These are phyloP conservation scores for Pythium guiyangense DNA, from an alignment of 352 stramenopile species.

Conservation along the genomic window DNA sequence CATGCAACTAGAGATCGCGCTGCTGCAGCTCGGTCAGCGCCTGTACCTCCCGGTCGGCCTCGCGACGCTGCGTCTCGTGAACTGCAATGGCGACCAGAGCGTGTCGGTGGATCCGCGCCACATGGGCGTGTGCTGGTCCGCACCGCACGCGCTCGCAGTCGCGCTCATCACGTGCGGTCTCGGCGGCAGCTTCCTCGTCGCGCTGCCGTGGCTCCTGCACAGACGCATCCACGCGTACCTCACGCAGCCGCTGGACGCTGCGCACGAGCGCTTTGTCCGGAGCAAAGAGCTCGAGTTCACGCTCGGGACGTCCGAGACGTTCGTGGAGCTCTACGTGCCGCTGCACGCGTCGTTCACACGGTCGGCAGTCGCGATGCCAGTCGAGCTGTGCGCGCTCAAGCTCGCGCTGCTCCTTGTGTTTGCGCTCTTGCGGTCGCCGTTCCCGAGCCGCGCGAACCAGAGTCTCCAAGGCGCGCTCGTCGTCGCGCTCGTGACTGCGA, in stretches of 20 bases:
- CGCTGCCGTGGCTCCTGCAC: conserved; percentile 34
- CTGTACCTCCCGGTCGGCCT: conserved; percentile 61
- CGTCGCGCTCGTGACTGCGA: conserved; percentile 20
- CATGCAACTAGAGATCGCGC: conserved; percentile 34
- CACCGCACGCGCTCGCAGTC: conserved; percentile 24
- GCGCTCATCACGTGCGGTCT: conserved; percentile 25
- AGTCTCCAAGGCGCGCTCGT: conserved; percentile 45
- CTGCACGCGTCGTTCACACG: no score
- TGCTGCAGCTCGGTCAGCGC: conserved; percentile 41
- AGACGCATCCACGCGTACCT: conserved; percentile 23
- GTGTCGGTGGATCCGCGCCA: conserved; percentile 44
- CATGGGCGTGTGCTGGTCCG: conserved; percentile 25
- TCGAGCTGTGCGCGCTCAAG: no score
- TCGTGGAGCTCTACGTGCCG: no score
- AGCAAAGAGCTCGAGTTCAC: no score
- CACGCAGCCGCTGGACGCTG: no score
- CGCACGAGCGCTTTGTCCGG: no score
- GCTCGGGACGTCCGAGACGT: no score
- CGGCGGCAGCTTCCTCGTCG: conserved; percentile 41
- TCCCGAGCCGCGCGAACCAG: conserved; percentile 34
- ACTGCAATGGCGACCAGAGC: conserved; percentile 33
- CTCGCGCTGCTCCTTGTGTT: no score
- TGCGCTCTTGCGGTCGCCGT: conserved; percentile 37
- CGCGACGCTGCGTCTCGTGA: conserved; percentile 48
- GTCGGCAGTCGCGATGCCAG: no score